A percentile compares a stretch with the other conserved stretches of the same genome.
phyloP scores from a whole-genome alignment of 768 basidiomycete genomes.

The Russula brevipes region DNA sequence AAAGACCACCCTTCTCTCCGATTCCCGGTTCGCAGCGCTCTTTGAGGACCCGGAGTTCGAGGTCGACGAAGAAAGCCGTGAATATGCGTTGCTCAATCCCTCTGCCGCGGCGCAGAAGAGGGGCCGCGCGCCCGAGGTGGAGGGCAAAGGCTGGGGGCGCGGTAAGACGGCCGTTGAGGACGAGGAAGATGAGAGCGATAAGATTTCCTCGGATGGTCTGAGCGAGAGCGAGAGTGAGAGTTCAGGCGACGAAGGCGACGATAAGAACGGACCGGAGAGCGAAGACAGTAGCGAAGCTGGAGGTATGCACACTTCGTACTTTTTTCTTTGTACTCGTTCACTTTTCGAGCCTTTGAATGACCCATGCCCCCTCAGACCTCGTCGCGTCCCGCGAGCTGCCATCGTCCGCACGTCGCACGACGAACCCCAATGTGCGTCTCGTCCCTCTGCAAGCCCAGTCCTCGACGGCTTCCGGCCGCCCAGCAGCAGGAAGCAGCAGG shows the following conservation, averaged over 20 bases:
- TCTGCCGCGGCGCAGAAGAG: constrained; percentile 59
- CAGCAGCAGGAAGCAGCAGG: constrained; percentile 35
- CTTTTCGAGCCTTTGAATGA: neutral
- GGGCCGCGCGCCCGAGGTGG: constrained; percentile 13
- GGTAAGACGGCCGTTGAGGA: constrained; percentile 31
- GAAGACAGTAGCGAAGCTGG: constrained; percentile 46
- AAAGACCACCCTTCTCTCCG: constrained; percentile 58
- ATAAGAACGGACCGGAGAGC: constrained; percentile 22
- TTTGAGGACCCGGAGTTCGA: constrained; percentile 90
- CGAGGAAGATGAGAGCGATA: constrained; percentile 81
- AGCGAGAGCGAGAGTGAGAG: constrained; percentile 29
- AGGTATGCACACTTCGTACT: constrained; percentile 26
- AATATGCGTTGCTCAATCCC: constrained; percentile 91
- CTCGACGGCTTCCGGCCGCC: constrained; percentile 29
- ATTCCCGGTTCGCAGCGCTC: constrained; percentile 84
- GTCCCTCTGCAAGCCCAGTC: constrained; percentile 56
- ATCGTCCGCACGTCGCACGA: constrained; percentile 32
- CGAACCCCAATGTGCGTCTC: constrained; percentile 52
- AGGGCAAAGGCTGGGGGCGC: constrained; percentile 21
- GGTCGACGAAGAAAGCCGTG: constrained; percentile 83
- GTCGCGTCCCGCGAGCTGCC: neutral
- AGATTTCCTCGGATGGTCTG: constrained; percentile 42
- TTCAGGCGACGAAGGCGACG: neutral
- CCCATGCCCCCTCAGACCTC: neutral
- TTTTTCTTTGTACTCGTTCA: neutral